Percentiles rank a stretch among this genome's conserved stretches.
Evolutionary conservation across 148 eudicot genomes (phyloP).

Genomic region (Rhododendron vialii): DNA sequence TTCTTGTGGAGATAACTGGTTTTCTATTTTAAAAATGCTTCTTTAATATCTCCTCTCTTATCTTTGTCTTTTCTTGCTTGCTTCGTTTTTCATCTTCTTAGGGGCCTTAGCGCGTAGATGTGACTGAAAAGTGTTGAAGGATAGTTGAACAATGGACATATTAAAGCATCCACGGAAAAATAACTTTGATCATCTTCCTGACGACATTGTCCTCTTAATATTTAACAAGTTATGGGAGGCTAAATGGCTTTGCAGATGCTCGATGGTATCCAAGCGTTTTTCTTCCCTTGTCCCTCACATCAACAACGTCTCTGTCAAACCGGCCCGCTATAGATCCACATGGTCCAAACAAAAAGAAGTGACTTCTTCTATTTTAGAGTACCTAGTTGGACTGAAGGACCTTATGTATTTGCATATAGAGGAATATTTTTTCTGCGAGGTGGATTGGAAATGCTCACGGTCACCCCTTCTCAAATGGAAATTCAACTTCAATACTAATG

Average conservation of each 20-base stretch:
- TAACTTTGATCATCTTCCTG: not conserved
- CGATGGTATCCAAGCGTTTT: not conserved
- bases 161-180: not conserved
- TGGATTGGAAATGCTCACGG: not conserved
- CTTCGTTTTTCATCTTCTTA: not conserved
- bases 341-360: not conserved
- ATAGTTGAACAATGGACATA: not conserved
- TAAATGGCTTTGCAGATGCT: not conserved
- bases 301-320: not conserved
- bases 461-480: not conserved
- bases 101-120: not conserved
- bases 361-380: not conserved
- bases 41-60: not conserved
- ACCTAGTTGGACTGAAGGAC: not conserved
- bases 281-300: not conserved
- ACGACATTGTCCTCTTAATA: not conserved
- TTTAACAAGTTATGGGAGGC: not conserved
- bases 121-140: not conserved
- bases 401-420: not conserved
- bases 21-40: not conserved
- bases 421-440: not conserved
- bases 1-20: not conserved
- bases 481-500: not conserved
- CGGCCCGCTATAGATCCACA: not conserved
- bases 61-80: not conserved